Evolutionary conservation across 257 asterid genomes (phyloP).

Genomic region (Rubia yunnanensis): DNA sequence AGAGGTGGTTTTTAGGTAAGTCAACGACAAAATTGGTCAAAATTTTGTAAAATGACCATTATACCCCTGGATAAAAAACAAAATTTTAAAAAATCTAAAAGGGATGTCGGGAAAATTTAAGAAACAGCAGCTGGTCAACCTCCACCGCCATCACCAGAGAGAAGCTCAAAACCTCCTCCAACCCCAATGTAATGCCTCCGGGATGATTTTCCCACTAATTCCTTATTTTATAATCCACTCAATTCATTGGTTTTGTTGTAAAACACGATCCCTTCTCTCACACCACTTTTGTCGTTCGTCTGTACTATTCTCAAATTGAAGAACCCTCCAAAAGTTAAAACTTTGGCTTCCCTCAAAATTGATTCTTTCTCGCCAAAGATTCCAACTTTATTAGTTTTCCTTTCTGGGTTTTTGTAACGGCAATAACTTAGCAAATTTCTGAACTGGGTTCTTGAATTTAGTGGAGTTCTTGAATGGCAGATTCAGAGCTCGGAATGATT

Average conservation of each 20-base stretch:
- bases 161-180: too few relatives aligned
- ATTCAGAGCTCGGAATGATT: too few relatives aligned
- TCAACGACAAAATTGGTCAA: too few relatives aligned
- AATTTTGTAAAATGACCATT: too few relatives aligned
- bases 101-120: too few relatives aligned
- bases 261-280: slow-evolving; percentile 7
- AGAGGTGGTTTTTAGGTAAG: too few relatives aligned
- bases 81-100: too few relatives aligned
- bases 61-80: too few relatives aligned
- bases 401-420: slow-evolving; percentile 10
- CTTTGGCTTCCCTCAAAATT: background rate
- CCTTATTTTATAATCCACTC: slow-evolving; percentile 26
- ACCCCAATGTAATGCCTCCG: too few relatives aligned
- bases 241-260: slow-evolving; percentile 3
- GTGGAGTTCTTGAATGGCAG: background rate
- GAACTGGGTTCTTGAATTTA: slow-evolving; percentile 37
- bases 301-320: background rate
- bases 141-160: too few relatives aligned
- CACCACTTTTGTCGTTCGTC: background rate
- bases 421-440: slow-evolving; percentile 25
- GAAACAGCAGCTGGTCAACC: too few relatives aligned
- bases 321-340: background rate
- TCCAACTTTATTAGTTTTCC: slow-evolving; percentile 15
- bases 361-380: background rate
- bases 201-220: slow-evolving; percentile 15